Percentiles rank a stretch among this genome's conserved stretches.
Conservation (phyloP, 768 basidiomycete species). For the Auriscalpium microsporum region DNA sequence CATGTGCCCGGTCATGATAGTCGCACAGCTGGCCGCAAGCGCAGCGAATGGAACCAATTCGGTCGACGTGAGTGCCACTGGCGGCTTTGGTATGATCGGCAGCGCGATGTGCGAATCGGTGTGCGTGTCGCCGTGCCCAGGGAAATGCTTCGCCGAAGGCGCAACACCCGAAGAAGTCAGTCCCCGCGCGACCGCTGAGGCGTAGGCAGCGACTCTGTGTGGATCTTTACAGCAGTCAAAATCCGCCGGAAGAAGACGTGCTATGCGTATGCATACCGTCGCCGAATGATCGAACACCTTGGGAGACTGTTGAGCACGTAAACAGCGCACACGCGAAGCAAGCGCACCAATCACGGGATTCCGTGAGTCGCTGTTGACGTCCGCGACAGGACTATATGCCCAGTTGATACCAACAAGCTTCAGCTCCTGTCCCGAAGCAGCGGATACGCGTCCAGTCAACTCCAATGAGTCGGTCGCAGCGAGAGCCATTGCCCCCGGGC, state of each 20-base stretch:
- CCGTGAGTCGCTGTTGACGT: constrained; percentile 59
- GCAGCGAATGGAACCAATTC: constrained; percentile 53
- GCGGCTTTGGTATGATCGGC: constrained; percentile 48
- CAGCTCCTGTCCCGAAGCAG: constrained; percentile 49
- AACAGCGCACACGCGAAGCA: too few species aligned
- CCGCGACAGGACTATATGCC: constrained; percentile 62
- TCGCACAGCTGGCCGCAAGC: constrained; percentile 36
- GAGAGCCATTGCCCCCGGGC: constrained; percentile 69
- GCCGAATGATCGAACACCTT: constrained; percentile 64
- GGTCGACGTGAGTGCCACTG: constrained; percentile 30
- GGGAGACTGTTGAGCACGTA: neutral
- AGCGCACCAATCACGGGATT: constrained; percentile 65
- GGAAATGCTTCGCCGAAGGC: constrained; percentile 63
- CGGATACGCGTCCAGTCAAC: constrained; percentile 37
- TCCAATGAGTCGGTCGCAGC: constrained; percentile 43
- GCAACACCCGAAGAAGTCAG: constrained; percentile 43
- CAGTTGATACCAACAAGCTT: constrained; percentile 59
- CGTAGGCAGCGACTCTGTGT: constrained; percentile 39
- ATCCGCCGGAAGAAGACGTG: too few species aligned
- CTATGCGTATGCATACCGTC: constrained; percentile 36
- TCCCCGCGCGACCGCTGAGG: constrained; percentile 38
- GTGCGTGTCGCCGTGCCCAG: constrained; percentile 67
- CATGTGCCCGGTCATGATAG: constrained; percentile 71
- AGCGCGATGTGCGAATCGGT: constrained; percentile 64
- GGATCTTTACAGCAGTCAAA: constrained; percentile 35